Conservation (phyloP, 2,329 filamentous ascomycete genomes). For the Claviceps humidiphila region DNA sequence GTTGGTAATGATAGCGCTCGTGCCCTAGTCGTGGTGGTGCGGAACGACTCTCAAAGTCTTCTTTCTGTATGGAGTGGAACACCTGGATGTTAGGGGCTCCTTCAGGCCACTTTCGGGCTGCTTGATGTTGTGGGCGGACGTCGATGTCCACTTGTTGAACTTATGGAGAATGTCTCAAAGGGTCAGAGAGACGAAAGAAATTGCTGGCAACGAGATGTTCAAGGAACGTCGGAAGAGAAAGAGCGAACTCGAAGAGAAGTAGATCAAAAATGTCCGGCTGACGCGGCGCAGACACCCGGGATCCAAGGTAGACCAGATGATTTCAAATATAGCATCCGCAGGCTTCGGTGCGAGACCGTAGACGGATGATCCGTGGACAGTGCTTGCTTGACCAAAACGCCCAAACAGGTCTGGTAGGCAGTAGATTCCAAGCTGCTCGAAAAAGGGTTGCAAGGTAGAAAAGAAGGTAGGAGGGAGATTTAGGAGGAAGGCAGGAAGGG, state of each 20-base stretch:
- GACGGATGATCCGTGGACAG: too few relatives aligned
- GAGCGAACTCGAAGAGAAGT: neutral
- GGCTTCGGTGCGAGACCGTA: neutral
- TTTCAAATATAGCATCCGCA: conserved; percentile 1
- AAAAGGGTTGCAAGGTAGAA: too few relatives aligned
- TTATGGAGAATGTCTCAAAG: too few relatives aligned
- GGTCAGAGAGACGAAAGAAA: too few relatives aligned
- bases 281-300: neutral
- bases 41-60: neutral
- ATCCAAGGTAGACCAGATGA: neutral
- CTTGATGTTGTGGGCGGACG: neutral
- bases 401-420: too few relatives aligned
- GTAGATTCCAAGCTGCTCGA: too few relatives aligned
- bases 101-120: neutral
- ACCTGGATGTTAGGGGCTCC: neutral
- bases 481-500: too few relatives aligned
- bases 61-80: too few relatives aligned
- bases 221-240: neutral
- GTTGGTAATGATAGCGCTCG: too few relatives aligned
- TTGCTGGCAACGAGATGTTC: too few relatives aligned
- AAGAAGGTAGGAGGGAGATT: too few relatives aligned
- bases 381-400: too few relatives aligned
- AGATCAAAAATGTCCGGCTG: neutral
- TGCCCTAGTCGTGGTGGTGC: neutral
- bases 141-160: neutral